Base-by-base conservation (phyloP, 441 rosid species). In the Jatropha multifida region DNA sequence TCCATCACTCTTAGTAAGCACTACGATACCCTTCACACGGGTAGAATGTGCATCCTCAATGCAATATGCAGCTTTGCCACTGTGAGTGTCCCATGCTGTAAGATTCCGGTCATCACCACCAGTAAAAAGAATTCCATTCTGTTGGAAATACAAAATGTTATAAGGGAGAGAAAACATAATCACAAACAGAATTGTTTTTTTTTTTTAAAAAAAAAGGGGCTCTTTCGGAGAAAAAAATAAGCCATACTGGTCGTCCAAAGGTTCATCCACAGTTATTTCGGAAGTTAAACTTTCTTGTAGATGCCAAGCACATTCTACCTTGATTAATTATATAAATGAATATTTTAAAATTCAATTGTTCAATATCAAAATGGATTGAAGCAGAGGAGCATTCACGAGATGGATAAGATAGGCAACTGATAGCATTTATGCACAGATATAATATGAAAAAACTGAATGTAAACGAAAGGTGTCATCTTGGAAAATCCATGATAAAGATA, bases 71-170 rank as follows among this genome's bases (percentile, higher is more conserved):
- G 86, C 83, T 83, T 88, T 92, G 61, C 98, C 98, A 4, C 89
- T 84, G 62, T 86, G 90, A 17, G 90, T 89, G 74, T 96, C 98
- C 99, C 98, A 96, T 38, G 94, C 95, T 32, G 96, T 90, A 65
- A 96, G 81, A 70, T 81, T 86, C n/a, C 93, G 85, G 78, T 90
- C 98, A 89, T 96, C 99, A 42, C 98, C 99, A 80, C 90, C 97
- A 71, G 94, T 86, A 74, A 85, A 89, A 64, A 96, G 86, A 78
- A 92, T 84, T 15, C 90, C 97, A 84, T 87, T 82, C 99, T 96
- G 86, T 78, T 65, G 23, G 80, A 81, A 75, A 65, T 32, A 63
- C 42, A 54, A 60, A 72, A 46, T 51, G 23, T 49, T 51, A 54
- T 44, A 44, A n/a, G 40, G 32, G 76, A 49, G 40, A 64, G 51